Evolutionary conservation across 139 green algal genomes (phyloP).

Genomic region (Tetradesmus lagerheimii): DNA sequence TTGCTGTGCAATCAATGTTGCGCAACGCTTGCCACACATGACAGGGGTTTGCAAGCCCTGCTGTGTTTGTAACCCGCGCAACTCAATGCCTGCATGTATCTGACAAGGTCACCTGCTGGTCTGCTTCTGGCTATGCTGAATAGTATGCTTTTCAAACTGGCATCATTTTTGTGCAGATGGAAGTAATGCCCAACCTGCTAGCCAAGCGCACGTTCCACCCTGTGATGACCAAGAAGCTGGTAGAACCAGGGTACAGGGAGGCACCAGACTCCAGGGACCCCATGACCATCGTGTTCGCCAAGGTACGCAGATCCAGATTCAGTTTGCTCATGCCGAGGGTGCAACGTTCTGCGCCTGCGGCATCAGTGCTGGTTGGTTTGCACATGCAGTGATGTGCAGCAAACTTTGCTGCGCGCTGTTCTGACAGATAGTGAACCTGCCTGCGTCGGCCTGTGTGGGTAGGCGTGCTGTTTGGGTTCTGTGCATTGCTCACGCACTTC

Average conservation of each 20-base stretch:
- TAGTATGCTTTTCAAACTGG: too few relatives aligned
- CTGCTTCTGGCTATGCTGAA: too few relatives aligned
- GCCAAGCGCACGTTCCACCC: slow-evolving; percentile 71
- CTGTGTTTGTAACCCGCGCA: too few relatives aligned
- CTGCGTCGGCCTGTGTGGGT: too few relatives aligned
- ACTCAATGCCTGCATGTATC: background rate
- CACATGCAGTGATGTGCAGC: too few relatives aligned
- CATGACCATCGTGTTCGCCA: slow-evolving; percentile 84
- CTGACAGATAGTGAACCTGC: too few relatives aligned
- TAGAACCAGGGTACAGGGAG: slow-evolving; percentile 86
- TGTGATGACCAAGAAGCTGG: slow-evolving; percentile 58
- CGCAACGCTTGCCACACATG: too few relatives aligned
- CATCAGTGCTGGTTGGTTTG: background rate
- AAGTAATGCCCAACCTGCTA: slow-evolving; percentile 80
- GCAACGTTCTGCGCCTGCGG: background rate
- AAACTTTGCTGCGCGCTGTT: too few relatives aligned
- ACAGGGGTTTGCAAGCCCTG: too few relatives aligned
- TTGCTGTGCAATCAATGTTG: background rate
- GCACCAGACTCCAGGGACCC: slow-evolving; percentile 64
- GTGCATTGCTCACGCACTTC: too few relatives aligned
- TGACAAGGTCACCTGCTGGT: background rate
- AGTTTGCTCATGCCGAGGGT: background rate
- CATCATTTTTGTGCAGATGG: slow-evolving; percentile 27
- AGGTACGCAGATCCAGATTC: slow-evolving; percentile 54
- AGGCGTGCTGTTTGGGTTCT: too few relatives aligned